Percentiles rank a stretch among this genome's conserved stretches.
Evolutionary conservation across 805 yeast genomes (phyloP).

Genomic region (Candida khao-thaluensis): DNA sequence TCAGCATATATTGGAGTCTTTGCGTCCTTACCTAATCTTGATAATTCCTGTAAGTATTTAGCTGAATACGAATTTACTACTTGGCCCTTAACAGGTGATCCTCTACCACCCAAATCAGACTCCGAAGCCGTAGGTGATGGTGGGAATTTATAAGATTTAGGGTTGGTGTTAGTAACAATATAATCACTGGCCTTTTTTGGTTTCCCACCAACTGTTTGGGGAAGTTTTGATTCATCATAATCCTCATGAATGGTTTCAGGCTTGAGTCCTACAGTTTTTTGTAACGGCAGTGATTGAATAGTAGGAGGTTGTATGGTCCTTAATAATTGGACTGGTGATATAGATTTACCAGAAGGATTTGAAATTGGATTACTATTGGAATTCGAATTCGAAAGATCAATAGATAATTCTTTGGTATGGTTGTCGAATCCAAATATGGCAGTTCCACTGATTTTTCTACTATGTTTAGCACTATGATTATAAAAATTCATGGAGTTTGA

Average conservation of each 20-base stretch:
- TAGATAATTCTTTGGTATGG: slow-evolving; percentile 61
- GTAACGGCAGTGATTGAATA: slow-evolving; percentile 10
- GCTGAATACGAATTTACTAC: slow-evolving; percentile 35
- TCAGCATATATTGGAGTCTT: slow-evolving; percentile 25
- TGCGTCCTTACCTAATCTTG: slow-evolving; percentile 11
- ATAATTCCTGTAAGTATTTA: slow-evolving; percentile 39
- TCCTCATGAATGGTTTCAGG: slow-evolving; percentile 14
- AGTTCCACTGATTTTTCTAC: slow-evolving; percentile 70
- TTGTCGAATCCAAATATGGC: slow-evolving; percentile 74
- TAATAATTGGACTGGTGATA: slow-evolving; percentile 35
- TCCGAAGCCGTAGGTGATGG: slow-evolving; percentile 33
- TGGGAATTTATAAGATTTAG: slow-evolving; percentile 59
- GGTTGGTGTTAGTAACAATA: slow-evolving; percentile 45
- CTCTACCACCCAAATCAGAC: not conserved
- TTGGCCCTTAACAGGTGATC: slow-evolving; percentile 5
- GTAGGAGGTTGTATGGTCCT: slow-evolving; percentile 5
- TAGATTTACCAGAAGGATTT: slow-evolving; percentile 22
- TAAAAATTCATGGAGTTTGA: slow-evolving; percentile 15
- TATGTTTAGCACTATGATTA: slow-evolving; percentile 38
- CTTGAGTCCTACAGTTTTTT: slow-evolving; percentile 7
- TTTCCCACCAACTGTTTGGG: slow-evolving; percentile 13
- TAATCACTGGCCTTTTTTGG: slow-evolving; percentile 34
- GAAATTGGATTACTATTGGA: slow-evolving; percentile 10
- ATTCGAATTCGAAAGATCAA: slow-evolving; percentile 37
- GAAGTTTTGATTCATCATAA: slow-evolving; percentile 5